Base-by-base conservation (phyloP, 2,329 filamentous ascomycete species). In the Teratosphaeria pseudoeucalypti region DNA sequence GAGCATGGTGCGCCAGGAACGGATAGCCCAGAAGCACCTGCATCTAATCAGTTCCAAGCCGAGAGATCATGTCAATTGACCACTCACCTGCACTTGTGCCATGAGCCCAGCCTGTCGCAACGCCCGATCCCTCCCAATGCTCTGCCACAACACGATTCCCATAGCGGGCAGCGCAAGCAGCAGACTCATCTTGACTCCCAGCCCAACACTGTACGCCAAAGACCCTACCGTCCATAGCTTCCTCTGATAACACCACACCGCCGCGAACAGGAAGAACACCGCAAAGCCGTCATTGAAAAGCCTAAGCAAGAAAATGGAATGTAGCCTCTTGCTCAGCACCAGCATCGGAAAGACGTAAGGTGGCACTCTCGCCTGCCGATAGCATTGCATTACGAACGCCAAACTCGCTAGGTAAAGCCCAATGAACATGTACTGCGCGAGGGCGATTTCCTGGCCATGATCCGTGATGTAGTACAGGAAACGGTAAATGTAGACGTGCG, bases 201-300 rank as follows among this genome's bases (percentile, higher is more conserved):
- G 75, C 0, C 90, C 92, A 68, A 85, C 81, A 56, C 86, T 87
- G 77, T 89, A 97, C 56, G 85, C 77, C 16, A 90, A 72, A 56
- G 85, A 86, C 6, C 86, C 94, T 0, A 87, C 67, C 29, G 85
- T 85, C 88, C 89, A 96, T 60, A 81, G 78, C 34, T 85, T 81
- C 54, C 82, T 82, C 76, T 96, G 90, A 71, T 91, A 88, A 63
- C 84, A 79, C 70, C 84, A 88, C 47, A 97, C 85, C n/a, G 90
- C 84, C 19, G 85, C 73, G 83, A 90, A 97, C 62, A 99, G 81
- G 65, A 89, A 90, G 66, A 94, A 80, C 3, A 87, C 84, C 19
- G 92, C 92, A 71, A 96, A 89, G 66, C 91, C 90, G 76, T 99
- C 94, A 75, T 99, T 99, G 80, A 99, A 99, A 70, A 92, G 87